These are phyloP conservation scores for Croton laevigatus DNA, from an alignment of 441 rosid species.

Conservation along the genomic window DNA sequence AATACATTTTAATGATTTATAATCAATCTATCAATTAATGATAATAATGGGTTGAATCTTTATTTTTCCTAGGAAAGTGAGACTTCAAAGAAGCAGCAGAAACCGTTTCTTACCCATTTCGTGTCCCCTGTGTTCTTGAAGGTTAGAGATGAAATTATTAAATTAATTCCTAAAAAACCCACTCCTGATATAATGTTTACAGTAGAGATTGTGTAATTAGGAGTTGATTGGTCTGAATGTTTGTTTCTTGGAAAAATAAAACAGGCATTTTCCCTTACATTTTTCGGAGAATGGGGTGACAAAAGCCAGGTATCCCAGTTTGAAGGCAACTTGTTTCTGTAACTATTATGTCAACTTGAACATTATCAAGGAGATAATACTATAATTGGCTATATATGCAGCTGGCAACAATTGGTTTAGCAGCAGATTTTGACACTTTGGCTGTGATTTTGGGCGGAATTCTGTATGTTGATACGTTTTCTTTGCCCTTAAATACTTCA, in stretches of 20 bases:
- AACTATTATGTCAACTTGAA: too few species aligned
- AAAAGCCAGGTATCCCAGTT: conserved; percentile 27
- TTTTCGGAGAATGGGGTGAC: conserved; percentile 29
- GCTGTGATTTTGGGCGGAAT: conserved; percentile 27
- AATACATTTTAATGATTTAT: too few species aligned
- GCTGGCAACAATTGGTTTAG: conserved; percentile 29
- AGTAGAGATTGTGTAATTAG: not conserved
- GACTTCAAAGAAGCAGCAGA: not conserved
- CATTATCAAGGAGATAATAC: not conserved
- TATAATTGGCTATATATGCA: conserved; percentile 12
- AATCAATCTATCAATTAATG: too few species aligned
- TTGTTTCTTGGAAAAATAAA: not conserved
- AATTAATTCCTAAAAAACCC: not conserved
- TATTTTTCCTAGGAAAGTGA: not conserved
- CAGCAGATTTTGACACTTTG: conserved; percentile 25
- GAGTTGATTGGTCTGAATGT: not conserved
- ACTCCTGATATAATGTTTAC: too few species aligned
- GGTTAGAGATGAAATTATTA: not conserved
- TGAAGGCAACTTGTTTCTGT: not conserved
- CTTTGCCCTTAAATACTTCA: too few species aligned
- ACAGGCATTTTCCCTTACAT: conserved; percentile 29
- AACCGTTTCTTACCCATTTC: not conserved
- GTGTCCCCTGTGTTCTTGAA: not conserved
- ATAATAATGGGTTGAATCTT: too few species aligned
- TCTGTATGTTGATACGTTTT: conserved; percentile 6